phyloP scores from a whole-genome alignment of 2,329 filamentous ascomycete genomes.

The Ophioceras dolichostomum region DNA sequence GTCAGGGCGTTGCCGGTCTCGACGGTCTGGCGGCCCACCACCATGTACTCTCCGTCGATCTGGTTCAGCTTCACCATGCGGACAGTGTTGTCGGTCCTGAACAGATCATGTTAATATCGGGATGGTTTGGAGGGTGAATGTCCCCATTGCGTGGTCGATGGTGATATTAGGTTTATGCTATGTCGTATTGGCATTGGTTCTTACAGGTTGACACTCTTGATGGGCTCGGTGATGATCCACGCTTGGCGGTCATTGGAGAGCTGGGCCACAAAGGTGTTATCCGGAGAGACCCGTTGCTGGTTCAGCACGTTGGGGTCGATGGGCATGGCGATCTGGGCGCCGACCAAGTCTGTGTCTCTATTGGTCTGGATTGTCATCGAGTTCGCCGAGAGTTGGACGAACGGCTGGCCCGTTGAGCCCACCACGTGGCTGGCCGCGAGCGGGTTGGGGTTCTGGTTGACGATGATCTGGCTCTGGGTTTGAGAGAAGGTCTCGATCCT shows the following conservation, averaged over 20 bases:
- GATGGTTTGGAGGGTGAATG: no score
- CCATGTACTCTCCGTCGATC: slow-evolving; percentile 2
- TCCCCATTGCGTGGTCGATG: no score
- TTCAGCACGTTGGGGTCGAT: background rate
- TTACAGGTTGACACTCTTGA: slow-evolving; percentile 2
- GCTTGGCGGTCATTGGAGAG: slow-evolving; percentile 1
- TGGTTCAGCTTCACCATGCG: slow-evolving; percentile 2
- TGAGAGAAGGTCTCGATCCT: slow-evolving; percentile 4
- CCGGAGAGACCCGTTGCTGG: background rate
- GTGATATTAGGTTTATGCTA: no score
- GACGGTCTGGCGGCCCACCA: slow-evolving; percentile 1
- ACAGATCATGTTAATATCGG: background rate
- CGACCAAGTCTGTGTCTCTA: background rate
- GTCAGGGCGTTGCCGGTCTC: slow-evolving; percentile 1
- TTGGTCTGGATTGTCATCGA: slow-evolving; percentile 2
- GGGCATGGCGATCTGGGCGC: slow-evolving; percentile 1
- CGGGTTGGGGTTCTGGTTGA: slow-evolving; percentile 2
- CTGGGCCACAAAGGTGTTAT: slow-evolving; percentile 2
- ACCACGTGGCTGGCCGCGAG: background rate
- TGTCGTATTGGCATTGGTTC: no score
- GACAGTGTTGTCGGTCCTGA: slow-evolving; percentile 1
- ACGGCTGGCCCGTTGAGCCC: slow-evolving; percentile 1
- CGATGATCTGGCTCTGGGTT: slow-evolving; percentile 1
- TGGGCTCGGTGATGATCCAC: slow-evolving; percentile 1
- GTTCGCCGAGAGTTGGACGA: background rate